Evolutionary conservation across 768 basidiomycete genomes (phyloP).

Genomic region (Infundibulicybe gibba): DNA sequence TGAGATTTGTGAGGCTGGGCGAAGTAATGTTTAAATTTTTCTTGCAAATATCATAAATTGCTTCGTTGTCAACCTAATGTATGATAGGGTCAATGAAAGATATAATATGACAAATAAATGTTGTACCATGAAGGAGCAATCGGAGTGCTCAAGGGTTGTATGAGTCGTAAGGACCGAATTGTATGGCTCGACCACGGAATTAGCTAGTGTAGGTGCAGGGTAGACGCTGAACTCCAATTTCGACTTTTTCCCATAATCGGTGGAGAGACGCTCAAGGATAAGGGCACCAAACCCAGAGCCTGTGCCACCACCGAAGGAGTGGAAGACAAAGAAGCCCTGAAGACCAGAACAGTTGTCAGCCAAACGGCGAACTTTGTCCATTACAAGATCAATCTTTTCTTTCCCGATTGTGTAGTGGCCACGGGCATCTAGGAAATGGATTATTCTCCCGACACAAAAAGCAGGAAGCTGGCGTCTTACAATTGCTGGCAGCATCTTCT

Average conservation of each 20-base stretch:
- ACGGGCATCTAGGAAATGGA: conserved; percentile 70
- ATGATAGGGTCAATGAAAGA: conserved; percentile 3
- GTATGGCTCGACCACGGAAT: conserved; percentile 97
- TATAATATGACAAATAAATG: not conserved
- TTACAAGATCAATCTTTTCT: conserved; percentile 93
- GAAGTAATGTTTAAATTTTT: conserved; percentile 81
- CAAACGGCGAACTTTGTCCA: conserved; percentile 93
- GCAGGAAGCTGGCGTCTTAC: conserved; percentile 34
- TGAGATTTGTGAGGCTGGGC: conserved; percentile 92
- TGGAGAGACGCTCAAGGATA: conserved; percentile 91
- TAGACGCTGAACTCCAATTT: conserved; percentile 98
- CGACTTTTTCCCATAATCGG: conserved; percentile 98
- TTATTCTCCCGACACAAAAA: conserved; percentile 3
- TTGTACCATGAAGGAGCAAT: conserved; percentile 98
- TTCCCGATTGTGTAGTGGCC: conserved; percentile 99
- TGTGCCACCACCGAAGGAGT: conserved; percentile 99
- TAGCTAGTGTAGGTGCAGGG: conserved; percentile 89
- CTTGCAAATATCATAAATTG: conserved; percentile 99
- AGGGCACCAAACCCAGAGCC: conserved; percentile 98
- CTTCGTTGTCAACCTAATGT: conserved; percentile 77
- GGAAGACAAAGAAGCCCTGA: conserved; percentile 99
- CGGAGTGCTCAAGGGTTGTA: conserved; percentile 97
- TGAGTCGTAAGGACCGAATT: conserved; percentile 97
- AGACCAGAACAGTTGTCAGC: conserved; percentile 96
- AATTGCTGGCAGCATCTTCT: conserved; percentile 99